These are phyloP conservation scores for Kalanchoe fedtschenkoi DNA, from an alignment of 164 flowering plant species.

Conservation along the genomic window DNA sequence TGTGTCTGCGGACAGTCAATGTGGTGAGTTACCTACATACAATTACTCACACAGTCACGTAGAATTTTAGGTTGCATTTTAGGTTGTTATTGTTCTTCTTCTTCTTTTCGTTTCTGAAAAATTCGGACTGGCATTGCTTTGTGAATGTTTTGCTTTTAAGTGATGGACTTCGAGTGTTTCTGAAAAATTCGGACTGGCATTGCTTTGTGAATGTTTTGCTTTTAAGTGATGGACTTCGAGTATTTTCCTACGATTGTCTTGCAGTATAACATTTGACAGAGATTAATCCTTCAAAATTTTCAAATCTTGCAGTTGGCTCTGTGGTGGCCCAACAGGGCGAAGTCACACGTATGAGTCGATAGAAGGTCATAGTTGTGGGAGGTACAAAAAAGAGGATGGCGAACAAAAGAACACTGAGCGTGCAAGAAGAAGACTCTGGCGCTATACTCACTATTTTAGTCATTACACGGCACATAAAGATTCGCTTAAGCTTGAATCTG, in stretches of 20 bases:
- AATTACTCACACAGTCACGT: background rate
- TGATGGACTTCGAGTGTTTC: background rate
- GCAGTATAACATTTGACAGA: background rate
- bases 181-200: background rate
- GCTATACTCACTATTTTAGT: conserved; percentile 48
- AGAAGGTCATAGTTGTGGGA: conserved; percentile 39
- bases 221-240: background rate
- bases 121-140: background rate
- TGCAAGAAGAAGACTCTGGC: conserved; percentile 31
- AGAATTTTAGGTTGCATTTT: too few relatives aligned
- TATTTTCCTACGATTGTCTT: background rate
- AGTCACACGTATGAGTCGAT: conserved; percentile 35
- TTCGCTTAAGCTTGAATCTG: conserved; percentile 43
- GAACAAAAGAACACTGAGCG: conserved; percentile 23
- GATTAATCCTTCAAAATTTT: background rate
- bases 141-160: background rate
- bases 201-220: too few relatives aligned
- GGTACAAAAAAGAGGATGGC: conserved; percentile 25
- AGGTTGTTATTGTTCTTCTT: too few relatives aligned
- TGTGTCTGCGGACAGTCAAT: conserved; percentile 77
- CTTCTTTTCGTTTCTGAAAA: too few relatives aligned
- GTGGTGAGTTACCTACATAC: conserved; percentile 38
- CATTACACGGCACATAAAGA: conserved; percentile 46
- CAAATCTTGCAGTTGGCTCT: conserved; percentile 39
- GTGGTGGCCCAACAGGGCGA: conserved; percentile 48